A percentile compares a stretch with the other conserved stretches of the same genome.
These are phyloP conservation scores for Phialemoniopsis sp. DNA, from an alignment of 2,329 filamentous ascomycete species.

Conservation along the genomic window DNA sequence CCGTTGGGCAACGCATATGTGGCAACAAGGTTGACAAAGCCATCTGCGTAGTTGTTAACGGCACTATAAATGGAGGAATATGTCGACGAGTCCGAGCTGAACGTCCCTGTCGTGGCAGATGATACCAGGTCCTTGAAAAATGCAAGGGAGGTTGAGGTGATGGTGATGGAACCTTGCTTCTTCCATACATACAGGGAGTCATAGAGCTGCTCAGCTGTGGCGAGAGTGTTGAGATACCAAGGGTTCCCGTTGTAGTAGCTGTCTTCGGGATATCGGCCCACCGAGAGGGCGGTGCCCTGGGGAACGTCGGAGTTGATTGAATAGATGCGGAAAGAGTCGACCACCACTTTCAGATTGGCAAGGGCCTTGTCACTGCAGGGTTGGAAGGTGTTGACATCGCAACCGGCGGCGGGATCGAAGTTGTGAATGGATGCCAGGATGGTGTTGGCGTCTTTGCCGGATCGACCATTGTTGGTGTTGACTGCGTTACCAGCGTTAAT, in stretches of 20 bases:
- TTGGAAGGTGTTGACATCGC: conserved; percentile 71
- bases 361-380: conserved; percentile 68
- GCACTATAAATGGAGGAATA: conserved; percentile 55
- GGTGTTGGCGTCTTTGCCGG: conserved; percentile 69
- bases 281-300: conserved; percentile 53
- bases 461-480: conserved; percentile 55
- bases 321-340: conserved; percentile 75
- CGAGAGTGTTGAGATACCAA: conserved; percentile 75
- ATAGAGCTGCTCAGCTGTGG: conserved; percentile 77
- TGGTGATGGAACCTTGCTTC: conserved; percentile 54
- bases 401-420: conserved; percentile 64
- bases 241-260: conserved; percentile 75
- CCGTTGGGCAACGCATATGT: conserved; percentile 60
- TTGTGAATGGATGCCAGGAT: conserved; percentile 62
- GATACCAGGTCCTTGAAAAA: conserved; percentile 69
- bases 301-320: conserved; percentile 62
- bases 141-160: conserved; percentile 59
- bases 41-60: conserved; percentile 53
- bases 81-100: conserved; percentile 37
- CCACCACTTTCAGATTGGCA: conserved; percentile 71
- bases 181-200: conserved; percentile 72
- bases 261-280: conserved; percentile 70
- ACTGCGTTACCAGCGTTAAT: conserved; percentile 23
- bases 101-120: conserved; percentile 57
- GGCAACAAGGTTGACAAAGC: conserved; percentile 58